phyloP scores from a whole-genome alignment of 2,329 filamentous ascomycete genomes.

The Colletotrichum sp. region DNA sequence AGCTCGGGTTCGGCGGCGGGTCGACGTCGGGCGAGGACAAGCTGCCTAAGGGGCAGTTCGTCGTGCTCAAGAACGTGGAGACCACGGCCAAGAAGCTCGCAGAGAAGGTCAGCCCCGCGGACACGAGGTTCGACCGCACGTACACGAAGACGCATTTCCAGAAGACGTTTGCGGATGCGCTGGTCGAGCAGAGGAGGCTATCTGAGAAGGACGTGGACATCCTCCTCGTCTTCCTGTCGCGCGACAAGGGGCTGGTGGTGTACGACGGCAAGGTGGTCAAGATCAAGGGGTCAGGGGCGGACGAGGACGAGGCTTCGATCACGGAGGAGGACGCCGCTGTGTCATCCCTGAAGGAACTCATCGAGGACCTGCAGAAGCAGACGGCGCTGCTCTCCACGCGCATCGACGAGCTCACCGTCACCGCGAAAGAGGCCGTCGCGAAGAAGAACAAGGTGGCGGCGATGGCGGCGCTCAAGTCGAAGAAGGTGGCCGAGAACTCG shows the following conservation, averaged over 20 bases:
- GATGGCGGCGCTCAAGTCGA: constrained; percentile 78
- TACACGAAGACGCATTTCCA: constrained; percentile 72
- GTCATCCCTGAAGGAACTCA: constrained; percentile 81
- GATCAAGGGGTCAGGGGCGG: constrained; percentile 61
- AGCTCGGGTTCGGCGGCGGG: constrained; percentile 66
- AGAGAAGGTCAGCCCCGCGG: constrained; percentile 38
- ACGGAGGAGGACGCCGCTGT: constrained; percentile 82
- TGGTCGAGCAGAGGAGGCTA: constrained; percentile 56
- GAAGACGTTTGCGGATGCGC: constrained; percentile 57
- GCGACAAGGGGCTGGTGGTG: constrained; percentile 66
- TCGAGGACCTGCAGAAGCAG: constrained; percentile 76
- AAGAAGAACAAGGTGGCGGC: constrained; percentile 78
- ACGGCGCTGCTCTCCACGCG: constrained; percentile 71
- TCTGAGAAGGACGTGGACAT: constrained; percentile 72
- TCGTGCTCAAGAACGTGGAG: constrained; percentile 69
- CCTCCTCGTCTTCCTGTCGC: constrained; percentile 70
- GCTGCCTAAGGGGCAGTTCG: constrained; percentile 66
- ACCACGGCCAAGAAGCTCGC: constrained; percentile 60
- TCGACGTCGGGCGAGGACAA: constrained; percentile 52
- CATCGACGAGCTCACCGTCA: constrained; percentile 66
- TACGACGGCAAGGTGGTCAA: constrained; percentile 76
- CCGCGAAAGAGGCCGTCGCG: constrained; percentile 73
- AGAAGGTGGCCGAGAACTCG: constrained; percentile 80
- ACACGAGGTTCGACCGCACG: constrained; percentile 66
- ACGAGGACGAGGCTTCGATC: constrained; percentile 54